Base-by-base conservation (phyloP, 1,139 yeast species). In the Diutina siamensis region DNA sequence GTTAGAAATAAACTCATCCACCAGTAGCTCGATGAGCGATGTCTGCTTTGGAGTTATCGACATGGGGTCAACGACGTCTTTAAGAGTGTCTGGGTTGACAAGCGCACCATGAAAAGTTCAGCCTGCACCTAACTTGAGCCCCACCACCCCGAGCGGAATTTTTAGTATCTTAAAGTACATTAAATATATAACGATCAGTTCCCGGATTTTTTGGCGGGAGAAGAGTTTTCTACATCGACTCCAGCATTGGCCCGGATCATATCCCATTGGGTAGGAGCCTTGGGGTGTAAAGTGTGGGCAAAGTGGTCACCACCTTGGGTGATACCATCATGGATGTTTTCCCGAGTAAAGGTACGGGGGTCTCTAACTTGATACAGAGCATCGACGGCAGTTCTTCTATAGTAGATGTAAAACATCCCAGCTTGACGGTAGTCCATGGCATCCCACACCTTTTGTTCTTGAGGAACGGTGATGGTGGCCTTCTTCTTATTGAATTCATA, bases 351-450 rank as follows among this genome's bases (percentile, higher is more conserved):
- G 0, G 55, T 55, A 47, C 71, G 55, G 2, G 74, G 74, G 48
- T 71, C 73, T 44, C 62, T 61, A 44, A 68, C 53, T 2, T 65
- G 63, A 48, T 55, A 62, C 41, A 59, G 55, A 2, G 71, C 64
- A 48, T 70, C 70, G 13, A 57, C 56, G 5, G 65, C 56, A 1
- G 72, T 57, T 47, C 61, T 60, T 35, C 57, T 52, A 52, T 59
- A 70, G 55, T 70, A 70, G 21, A 67, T 50, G 47, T 58, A 65
- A 51, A 64, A 69, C 44, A 66, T 52, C 3, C 68, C 62, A 2
- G 67, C 58, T 44, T 63, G 70, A 46, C 62, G 67, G 44, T 60
- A 61, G 44, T 65, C 69, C 62, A 70, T 62, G 7, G 66, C 49
- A 47, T 59, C 60, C 74, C 74, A 71, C 13, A 62, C 69, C 49